Conservation (phyloP, 2,329 filamentous ascomycete genomes). For the Amylocarpus encephaloides region DNA sequence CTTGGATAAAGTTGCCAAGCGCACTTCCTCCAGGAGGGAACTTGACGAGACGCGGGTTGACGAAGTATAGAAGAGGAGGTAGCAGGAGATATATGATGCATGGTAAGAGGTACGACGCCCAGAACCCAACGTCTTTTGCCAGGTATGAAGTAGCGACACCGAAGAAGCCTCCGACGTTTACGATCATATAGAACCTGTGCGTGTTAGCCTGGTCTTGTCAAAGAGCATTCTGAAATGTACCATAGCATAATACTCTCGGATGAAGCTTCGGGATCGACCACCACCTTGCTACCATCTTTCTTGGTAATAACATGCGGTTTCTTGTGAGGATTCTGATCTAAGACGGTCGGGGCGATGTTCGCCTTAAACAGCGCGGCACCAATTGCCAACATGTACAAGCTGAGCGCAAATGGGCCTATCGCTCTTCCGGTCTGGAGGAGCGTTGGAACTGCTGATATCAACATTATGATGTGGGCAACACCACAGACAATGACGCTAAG, state of each 20-base stretch:
- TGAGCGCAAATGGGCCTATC: slow-evolving; percentile 33
- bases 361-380: slow-evolving; percentile 60
- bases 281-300: slow-evolving; percentile 51
- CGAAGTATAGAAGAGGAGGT: slow-evolving; percentile 52
- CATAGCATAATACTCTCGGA: slow-evolving; percentile 55
- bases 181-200: slow-evolving; percentile 57
- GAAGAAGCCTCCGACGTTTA: slow-evolving; percentile 55
- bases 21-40: slow-evolving; percentile 66
- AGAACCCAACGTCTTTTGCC: slow-evolving; percentile 48
- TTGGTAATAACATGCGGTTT: slow-evolving; percentile 39
- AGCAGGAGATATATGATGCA: slow-evolving; percentile 57
- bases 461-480: slow-evolving; percentile 44
- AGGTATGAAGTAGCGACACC: slow-evolving; percentile 38
- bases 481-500: slow-evolving; percentile 44
- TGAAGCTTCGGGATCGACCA: slow-evolving; percentile 53
- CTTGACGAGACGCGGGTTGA: slow-evolving; percentile 54
- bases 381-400: slow-evolving; percentile 30
- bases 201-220: not conserved
- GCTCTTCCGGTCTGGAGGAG: slow-evolving; percentile 31
- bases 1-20: slow-evolving; percentile 56
- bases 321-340: slow-evolving; percentile 46
- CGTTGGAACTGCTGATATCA: slow-evolving; percentile 29
- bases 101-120: slow-evolving; percentile 62
- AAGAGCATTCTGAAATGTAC: slow-evolving; percentile 14
- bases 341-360: slow-evolving; percentile 58